These are phyloP conservation scores for Diutina catenulata DNA, from an alignment of 1,139 yeast genomes.

Conservation along the genomic window DNA sequence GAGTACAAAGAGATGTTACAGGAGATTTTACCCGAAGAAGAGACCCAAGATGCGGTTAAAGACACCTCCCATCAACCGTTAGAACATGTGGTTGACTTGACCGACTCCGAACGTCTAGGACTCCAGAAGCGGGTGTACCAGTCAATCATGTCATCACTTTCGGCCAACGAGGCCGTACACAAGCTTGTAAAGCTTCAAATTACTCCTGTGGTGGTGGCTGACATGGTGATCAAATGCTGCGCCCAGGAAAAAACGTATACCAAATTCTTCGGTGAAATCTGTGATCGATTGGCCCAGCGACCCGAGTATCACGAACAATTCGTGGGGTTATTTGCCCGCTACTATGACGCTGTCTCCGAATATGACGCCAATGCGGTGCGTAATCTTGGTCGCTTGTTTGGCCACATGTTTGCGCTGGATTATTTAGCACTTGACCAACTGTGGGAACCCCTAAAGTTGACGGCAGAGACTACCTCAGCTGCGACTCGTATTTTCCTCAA, in stretches of 20 bases:
- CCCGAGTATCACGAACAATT: conserved; percentile 31
- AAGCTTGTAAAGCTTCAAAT: conserved; percentile 46
- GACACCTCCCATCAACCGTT: conserved; percentile 6
- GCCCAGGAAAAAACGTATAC: conserved; percentile 83
- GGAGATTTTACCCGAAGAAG: conserved; percentile 12
- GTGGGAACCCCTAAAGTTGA: conserved; percentile 52
- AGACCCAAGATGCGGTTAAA: conserved; percentile 7
- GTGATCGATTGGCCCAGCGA: conserved; percentile 49
- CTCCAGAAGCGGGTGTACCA: conserved; percentile 69
- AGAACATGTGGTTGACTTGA: conserved; percentile 40
- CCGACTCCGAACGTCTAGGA: conserved; percentile 50
- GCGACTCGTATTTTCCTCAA: conserved; percentile 76
- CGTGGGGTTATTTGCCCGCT: conserved; percentile 35
- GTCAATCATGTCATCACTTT: conserved; percentile 84
- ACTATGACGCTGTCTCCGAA: conserved; percentile 49
- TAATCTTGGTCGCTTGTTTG: conserved; percentile 79
- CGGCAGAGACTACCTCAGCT: conserved; percentile 65
- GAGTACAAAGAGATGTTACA: conserved; percentile 30
- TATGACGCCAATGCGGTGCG: conserved; percentile 65
- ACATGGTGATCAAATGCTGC: conserved; percentile 74
- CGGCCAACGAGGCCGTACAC: conserved; percentile 90
- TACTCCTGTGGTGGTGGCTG: conserved; percentile 36
- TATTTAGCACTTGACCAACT: conserved; percentile 33
- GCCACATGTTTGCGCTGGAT: conserved; percentile 69
- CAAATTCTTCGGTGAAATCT: conserved; percentile 72